Evolutionary conservation across 176 grass and related monocot species (phyloP), one percentile per base, ranked within the genome.

Genomic region (Oryza australiensis): DNA sequence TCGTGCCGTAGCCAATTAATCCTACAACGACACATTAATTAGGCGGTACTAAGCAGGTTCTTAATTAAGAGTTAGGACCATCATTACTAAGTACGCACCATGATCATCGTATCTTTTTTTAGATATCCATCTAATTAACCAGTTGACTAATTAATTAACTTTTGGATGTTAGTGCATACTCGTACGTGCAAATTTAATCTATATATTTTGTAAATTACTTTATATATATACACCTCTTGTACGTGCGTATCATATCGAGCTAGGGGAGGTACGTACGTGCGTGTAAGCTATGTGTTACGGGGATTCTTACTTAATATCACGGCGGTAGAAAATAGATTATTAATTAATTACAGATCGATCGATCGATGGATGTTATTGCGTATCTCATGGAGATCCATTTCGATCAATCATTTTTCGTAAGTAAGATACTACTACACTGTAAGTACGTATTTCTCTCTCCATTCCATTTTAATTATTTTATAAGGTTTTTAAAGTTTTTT

Each of bases 1-100:
- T 18, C 41, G 41, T 46, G 24, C 40, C 69, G 24, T 46, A 28
- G 70, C 42, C 26, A 73, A 73, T 48, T 72, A 72, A 72, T 70
- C 67, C 35, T 24, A 8, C 40, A 40, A 41, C 38, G 69, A 41
- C 38, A 45, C 40, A 23, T 23, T n/a, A 16, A 27, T 16, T 71
- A 45, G 12, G 22, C 12, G 5, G 26, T 20, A 51, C 41, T 26
- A 73, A 32, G 27, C 40, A 74, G 16, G 27, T 26, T 26, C 16
- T 4, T 28, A 46, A 72, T 48, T 28, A 2, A 42, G 22, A 70
- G 9, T 32, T 57, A 62, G 20, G 53, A 26, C 33, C 38, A 40
- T 40, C 38, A 40, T 40, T 40, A 40, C 38, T 40, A 40, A 40
- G 38, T 10, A 40, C 38, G 38, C 38, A 40, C 9, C 38, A 40